Evolutionary conservation across 139 green algal species (phyloP).

Genomic region (Chlorella vulgaris): DNA sequence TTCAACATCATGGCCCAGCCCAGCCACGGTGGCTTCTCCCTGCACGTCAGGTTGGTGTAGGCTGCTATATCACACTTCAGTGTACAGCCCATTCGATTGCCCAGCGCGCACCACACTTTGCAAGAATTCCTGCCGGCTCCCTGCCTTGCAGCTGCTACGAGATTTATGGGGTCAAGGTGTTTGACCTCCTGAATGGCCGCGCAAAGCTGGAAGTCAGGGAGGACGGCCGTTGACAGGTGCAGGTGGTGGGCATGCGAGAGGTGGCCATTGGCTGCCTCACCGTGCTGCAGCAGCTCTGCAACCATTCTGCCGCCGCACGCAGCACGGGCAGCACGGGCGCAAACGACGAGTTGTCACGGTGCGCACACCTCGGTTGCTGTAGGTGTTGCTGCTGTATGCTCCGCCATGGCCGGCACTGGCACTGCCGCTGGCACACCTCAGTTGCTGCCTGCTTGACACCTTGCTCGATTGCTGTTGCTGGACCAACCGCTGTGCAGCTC

Average conservation of each 20-base stretch:
- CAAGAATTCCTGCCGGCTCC: background rate
- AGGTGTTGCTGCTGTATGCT: background rate
- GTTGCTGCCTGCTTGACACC: background rate
- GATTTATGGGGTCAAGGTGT: slow-evolving; percentile 98
- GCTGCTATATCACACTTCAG: background rate
- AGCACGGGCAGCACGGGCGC: slow-evolving; percentile 92
- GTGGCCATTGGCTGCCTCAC: slow-evolving; percentile 48
- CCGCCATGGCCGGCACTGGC: no score
- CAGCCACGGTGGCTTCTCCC: slow-evolving; percentile 52
- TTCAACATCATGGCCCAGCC: slow-evolving; percentile 64
- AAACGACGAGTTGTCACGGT: slow-evolving; percentile 91
- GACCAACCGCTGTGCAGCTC: slow-evolving; percentile 75
- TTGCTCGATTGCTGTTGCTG: no score
- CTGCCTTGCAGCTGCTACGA: slow-evolving; percentile 83
- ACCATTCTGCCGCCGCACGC: slow-evolving; percentile 72
- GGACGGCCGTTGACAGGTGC: slow-evolving; percentile 88
- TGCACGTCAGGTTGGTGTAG: slow-evolving; percentile 33
- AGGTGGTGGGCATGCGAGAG: slow-evolving; percentile 85
- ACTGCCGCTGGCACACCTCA: no score
- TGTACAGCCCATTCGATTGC: background rate
- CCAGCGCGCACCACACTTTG: no score
- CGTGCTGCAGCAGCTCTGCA: slow-evolving; percentile 76
- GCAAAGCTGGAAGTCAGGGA: slow-evolving; percentile 93
- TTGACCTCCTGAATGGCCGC: slow-evolving; percentile 94
- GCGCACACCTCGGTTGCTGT: no score